Evolutionary conservation across 139 green algal species (phyloP), one percentile per base, ranked within the genome.

Genomic region (Ettlia oleoabundans): DNA sequence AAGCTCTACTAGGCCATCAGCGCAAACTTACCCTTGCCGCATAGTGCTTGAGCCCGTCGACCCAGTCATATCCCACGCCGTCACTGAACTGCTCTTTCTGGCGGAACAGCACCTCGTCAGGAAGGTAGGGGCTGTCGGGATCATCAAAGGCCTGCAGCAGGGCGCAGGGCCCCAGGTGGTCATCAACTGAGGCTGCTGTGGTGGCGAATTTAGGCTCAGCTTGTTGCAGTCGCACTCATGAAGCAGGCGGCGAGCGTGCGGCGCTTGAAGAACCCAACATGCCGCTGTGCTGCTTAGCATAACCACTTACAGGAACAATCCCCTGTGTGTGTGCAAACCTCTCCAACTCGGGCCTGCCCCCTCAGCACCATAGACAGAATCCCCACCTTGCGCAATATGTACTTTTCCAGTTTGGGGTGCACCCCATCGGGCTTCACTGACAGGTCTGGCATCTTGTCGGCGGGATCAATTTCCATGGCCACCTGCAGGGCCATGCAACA

Each of bases 61-160:
- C 94, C 94, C 94, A 97, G 82, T 89, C 84, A 86, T 97, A 97
- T 15, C 94, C 94, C 33, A 97, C 94, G 53, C 96, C 97, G 85
- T 99, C 97, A 38, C 78, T 93, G 94, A 99, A 99, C 94, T 99
- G 97, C 93, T 99, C 97, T 88, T 99, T 99, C 88, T 99, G 97
- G 26, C 97, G 88, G 90, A 91, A 99, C 67, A 99, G 89, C 84
- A 98, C 93, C 30, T 86, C 77, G 32, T 92, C 91, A 32, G 96
- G 96, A 64, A 99, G 89, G 87, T 98, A 98, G 15, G 95, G 92
- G 38, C 94, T 71, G 66, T 97, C 96, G 0, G 89, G 89, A 1
- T 82, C 88, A 87, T 99, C 97, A 89, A 99, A 99, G 9, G 97
- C 97, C n/a, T n/a, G n/a, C n/a, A n/a, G n/a, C n/a, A n/a, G n/a